Percentiles rank a stretch among this genome's conserved stretches.
phyloP scores from a whole-genome alignment of 257 asterid species.

The Solanum phureja region DNA sequence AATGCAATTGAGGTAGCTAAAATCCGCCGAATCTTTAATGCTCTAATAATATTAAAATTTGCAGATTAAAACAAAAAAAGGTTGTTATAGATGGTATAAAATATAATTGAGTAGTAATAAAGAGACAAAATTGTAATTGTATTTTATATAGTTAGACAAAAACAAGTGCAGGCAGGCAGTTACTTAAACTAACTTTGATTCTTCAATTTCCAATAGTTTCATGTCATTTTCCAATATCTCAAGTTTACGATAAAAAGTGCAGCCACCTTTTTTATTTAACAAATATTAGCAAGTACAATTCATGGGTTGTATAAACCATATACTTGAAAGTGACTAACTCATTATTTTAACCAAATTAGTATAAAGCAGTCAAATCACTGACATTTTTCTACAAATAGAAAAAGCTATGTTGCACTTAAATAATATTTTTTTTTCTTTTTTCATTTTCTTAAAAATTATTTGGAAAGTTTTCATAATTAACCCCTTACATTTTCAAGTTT shows the following conservation, averaged over 20 bases:
- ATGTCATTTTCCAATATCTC: not conserved
- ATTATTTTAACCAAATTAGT: not conserved
- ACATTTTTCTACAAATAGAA: not conserved
- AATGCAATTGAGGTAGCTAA: not conserved
- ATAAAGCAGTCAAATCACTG: not conserved
- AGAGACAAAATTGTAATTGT: not conserved
- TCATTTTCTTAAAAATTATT: not conserved
- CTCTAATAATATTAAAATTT: not conserved
- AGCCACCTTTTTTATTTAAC: not conserved
- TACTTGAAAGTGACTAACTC: not conserved
- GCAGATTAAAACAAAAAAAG: not conserved
- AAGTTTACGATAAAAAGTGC: not conserved
- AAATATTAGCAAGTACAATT: constrained; percentile 3
- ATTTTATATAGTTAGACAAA: not conserved
- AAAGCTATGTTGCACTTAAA: not conserved
- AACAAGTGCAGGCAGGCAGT: constrained; percentile 5
- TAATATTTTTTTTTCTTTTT: not conserved
- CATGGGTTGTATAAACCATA: not conserved
- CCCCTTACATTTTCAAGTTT: not conserved
- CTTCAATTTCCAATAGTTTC: not conserved
- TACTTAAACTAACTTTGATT: not conserved
- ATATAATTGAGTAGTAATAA: not conserved
- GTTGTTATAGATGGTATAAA: not conserved
- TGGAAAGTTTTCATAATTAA: not conserved
- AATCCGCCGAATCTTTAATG: not conserved